phyloP scores from a whole-genome alignment of 148 eudicot genomes.

The Rhododendron griersonianum region DNA sequence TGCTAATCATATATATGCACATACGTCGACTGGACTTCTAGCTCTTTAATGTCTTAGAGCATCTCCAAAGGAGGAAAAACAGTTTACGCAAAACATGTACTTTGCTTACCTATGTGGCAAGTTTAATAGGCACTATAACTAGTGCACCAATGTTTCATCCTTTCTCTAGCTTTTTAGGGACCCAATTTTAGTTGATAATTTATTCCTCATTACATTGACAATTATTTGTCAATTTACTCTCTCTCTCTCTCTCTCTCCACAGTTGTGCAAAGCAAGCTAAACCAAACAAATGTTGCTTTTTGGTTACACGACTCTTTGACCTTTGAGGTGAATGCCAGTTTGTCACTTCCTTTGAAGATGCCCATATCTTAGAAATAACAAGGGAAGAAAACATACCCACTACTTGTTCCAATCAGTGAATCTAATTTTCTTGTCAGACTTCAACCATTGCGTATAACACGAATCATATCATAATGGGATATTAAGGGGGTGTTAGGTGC shows the following conservation, averaged over 20 bases:
- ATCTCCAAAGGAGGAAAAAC: background rate
- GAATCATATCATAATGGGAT: background rate
- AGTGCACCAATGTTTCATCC: background rate
- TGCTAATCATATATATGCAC: background rate
- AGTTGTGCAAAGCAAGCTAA: background rate
- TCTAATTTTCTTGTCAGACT: background rate
- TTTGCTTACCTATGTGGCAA: background rate
- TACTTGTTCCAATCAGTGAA: background rate
- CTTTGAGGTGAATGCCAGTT: background rate
- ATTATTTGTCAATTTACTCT: background rate
- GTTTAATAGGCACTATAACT: background rate
- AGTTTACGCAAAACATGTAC: background rate
- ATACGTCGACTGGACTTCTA: background rate
- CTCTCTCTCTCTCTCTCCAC: no score
- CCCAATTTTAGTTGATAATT: background rate
- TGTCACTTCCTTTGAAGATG: background rate
- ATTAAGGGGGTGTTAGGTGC: background rate
- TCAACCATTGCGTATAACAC: background rate
- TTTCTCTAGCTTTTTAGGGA: background rate
- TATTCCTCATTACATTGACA: background rate
- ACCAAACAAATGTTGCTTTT: background rate
- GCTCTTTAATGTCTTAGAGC: background rate
- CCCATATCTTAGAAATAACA: background rate
- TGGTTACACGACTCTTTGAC: background rate
- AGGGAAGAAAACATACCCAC: background rate